Evolutionary conservation across 371 early-diverging fungal genomes (phyloP).

Genomic region (Conidiobolus incongruus): DNA sequence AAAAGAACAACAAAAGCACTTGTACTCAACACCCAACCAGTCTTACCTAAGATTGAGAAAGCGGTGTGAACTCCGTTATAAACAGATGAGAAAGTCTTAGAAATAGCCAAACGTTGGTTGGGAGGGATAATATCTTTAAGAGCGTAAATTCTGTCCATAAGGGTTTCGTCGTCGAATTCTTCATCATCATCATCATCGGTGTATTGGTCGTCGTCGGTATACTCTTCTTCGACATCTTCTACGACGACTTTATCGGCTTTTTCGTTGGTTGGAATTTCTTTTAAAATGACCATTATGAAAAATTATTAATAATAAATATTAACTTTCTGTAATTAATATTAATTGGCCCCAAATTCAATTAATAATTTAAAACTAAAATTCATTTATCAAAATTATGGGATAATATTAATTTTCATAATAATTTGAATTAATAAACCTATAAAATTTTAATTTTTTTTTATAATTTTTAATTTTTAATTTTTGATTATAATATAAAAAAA

Average conservation of each 20-base stretch:
- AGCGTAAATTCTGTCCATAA: slow-evolving; percentile 41
- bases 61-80: slow-evolving; percentile 28
- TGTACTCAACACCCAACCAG: slow-evolving; percentile 62
- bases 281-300: too few species aligned
- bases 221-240: slow-evolving; percentile 1
- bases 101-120: slow-evolving; percentile 30
- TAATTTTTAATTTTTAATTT: too few species aligned
- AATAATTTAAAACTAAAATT: too few species aligned
- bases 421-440: too few species aligned
- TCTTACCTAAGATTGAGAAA: slow-evolving; percentile 35
- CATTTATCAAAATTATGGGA: too few species aligned
- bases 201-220: slow-evolving; percentile 3
- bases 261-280: too few species aligned
- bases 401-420: too few species aligned
- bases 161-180: slow-evolving; percentile 14
- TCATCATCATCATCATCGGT: slow-evolving; percentile 10
- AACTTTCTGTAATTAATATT: too few species aligned
- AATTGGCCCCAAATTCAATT: too few species aligned
- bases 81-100: slow-evolving; percentile 20
- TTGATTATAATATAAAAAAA: too few species aligned
- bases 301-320: too few species aligned
- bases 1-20: slow-evolving; percentile 49
- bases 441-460: too few species aligned
- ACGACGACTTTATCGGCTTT: not conserved
- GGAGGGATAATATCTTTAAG: slow-evolving; percentile 52